Percentiles rank a stretch among this genome's conserved stretches.
These are phyloP conservation scores for Lichina pygmaea DNA, from an alignment of 495 filamentous ascomycete species.

Conservation along the genomic window DNA sequence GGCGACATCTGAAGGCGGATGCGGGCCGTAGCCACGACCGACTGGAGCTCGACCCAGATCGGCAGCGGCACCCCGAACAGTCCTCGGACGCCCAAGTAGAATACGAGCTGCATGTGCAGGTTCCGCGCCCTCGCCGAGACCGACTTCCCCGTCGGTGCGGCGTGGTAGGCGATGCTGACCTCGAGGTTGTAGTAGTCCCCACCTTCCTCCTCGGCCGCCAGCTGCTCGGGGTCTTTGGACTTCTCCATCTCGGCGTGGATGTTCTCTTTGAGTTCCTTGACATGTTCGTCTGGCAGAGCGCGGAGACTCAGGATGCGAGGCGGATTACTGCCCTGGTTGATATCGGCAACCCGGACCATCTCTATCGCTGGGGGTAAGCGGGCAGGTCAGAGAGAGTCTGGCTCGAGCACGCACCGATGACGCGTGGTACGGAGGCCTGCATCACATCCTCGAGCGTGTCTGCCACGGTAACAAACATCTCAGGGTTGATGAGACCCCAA, in stretches of 20 bases:
- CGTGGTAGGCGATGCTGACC: constrained; percentile 80
- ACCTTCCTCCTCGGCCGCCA: constrained; percentile 70
- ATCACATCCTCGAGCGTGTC: constrained; percentile 76
- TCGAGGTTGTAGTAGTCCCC: constrained; percentile 90
- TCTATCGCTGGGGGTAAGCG: constrained; percentile 14
- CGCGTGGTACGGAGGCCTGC: constrained; percentile 71
- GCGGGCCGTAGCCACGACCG: constrained; percentile 65
- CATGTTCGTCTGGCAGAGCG: constrained; percentile 58
- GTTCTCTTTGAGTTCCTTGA: constrained; percentile 49
- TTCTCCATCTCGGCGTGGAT: constrained; percentile 55
- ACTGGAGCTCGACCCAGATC: constrained; percentile 65
- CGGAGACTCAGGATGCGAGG: constrained; percentile 72
- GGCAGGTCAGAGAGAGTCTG: background rate
- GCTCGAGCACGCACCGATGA: constrained; percentile 19
- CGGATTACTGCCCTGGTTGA: constrained; percentile 78
- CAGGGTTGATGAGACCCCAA: constrained; percentile 79
- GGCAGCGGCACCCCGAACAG: constrained; percentile 73
- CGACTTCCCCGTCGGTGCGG: constrained; percentile 38
- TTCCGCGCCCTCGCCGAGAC: constrained; percentile 62
- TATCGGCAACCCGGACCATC: constrained; percentile 87
- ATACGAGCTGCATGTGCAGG: constrained; percentile 85
- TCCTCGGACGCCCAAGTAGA: constrained; percentile 69
- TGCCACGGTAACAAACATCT: constrained; percentile 58
- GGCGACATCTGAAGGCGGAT: constrained; percentile 65
- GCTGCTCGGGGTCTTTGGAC: constrained; percentile 62